Base-by-base conservation (phyloP, 169 alveolate genomes). In the Plasmodium inui region DNA sequence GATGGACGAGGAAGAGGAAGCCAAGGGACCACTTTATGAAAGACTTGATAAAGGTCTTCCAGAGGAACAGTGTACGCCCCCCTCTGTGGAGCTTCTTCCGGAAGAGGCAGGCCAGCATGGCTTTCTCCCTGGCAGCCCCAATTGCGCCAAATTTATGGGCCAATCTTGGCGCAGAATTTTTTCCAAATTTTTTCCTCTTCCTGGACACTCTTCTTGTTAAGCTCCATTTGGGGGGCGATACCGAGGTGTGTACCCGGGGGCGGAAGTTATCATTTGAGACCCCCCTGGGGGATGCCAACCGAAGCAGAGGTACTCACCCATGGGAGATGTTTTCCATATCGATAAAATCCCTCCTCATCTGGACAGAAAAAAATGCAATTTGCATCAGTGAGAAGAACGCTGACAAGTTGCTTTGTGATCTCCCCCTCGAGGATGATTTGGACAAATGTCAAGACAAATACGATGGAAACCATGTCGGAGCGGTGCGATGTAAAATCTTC, bases 361-460 rank as follows among this genome's bases (percentile, higher is more conserved):
- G 39, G 78, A 9, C 86, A 50, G 86, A 76, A 50, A 86, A 86
- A 32, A 86, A 86, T 76, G 28, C 53, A 74, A 86, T 86, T 86
- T 53, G 53, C 17, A n/a, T 86, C 3, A 57, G 55, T 55, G 39
- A 0, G 57, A 10, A 19, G 41, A 37, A 76, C 9, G 67, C 34
- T 2, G 70, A 50, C 10, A 14, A 70, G 32, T n/a, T 50, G 22
- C 61, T 50, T 14, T 50, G 61, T 50, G 61, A 50, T 1, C 8
- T 50, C 8, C 61, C 61, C 14, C 19, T 50, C 6, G 61, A 50
- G 61, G 61, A 12, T 50, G 19, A 8, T 22, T 28, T 67, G 76
- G 7, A 67, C 28, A 61, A 61, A 19, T 57, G 73, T 12, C 19
- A 5, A 0, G 32, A 61, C 30, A 19, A 19, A 19, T 2, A n/a